Base-by-base conservation (phyloP, 176 grass and related monocot species). In the Carex littledalei region DNA sequence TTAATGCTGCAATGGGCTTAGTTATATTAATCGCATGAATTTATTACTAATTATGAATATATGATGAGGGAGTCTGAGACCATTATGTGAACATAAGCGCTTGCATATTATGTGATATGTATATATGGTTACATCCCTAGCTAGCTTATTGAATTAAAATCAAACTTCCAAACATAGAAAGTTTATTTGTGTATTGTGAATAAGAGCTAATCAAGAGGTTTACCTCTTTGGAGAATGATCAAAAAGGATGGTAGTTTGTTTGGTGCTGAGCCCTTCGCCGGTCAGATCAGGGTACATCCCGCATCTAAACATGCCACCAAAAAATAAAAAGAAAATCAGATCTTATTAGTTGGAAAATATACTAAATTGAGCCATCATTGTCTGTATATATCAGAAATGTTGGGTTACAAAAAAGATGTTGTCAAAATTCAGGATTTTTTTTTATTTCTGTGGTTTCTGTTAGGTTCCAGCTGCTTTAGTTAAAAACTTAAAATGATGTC, bases 281-380 rank as follows among this genome's bases (percentile, higher is more conserved):
- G 16, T 69, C 1, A 94, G 70, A 63, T 94, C 92, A 73, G 90
- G 84, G 90, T 67, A 92, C 88, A 90, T 94, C 24, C 84, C 87
- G 92, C 94, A 97, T 21, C 91, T 89, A 3, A 39, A 78, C 21
- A 78, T 57, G 74, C 74, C 74, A 56, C 74, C 68, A 47, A n/a
- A 72, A 45, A 71, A 16, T 2, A 31, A 63, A 22, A 12, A 75
- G 16, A 24, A 6, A 10, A 2, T 50, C 9, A 50, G 8, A 55
- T 31, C 12, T 32, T 78, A 55, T 56, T 31, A 78, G 6, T 78
- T 31, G 2, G 20, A 50, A 50, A 3, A 12, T 50, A 11, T 50
- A 50, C 12, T 50, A 50, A 50, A 50, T 59, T n/a, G 17, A 59
- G 56, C 56, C 17, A 59, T 18, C 56, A 29, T 1, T 29, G 18